Evolutionary conservation across 164 flowering plant species (phyloP).

Genomic region (Magnolia changhungtana): DNA sequence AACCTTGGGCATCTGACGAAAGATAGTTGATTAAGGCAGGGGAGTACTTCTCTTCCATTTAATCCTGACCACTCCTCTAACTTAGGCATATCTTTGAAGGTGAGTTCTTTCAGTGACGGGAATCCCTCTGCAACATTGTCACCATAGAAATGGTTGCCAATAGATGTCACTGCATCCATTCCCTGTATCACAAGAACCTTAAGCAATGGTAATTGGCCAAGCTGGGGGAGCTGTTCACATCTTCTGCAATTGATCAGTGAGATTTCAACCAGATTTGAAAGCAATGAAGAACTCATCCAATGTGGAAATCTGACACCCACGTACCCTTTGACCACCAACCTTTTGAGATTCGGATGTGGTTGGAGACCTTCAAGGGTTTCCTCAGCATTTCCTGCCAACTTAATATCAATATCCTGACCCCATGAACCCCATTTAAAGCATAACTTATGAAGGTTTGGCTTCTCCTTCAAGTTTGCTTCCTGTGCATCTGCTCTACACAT

Average conservation of each 20-base stretch:
- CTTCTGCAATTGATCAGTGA: background rate
- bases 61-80: slow-evolving; percentile 14
- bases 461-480: background rate
- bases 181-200: background rate
- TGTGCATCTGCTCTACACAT: background rate
- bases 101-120: slow-evolving; percentile 10
- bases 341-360: background rate
- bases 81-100: slow-evolving; percentile 3
- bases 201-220: background rate
- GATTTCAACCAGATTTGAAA: background rate
- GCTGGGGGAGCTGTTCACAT: background rate
- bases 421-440: background rate
- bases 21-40: background rate
- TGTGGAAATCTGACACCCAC: background rate
- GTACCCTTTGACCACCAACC: background rate
- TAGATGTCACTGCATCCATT: too few species aligned
- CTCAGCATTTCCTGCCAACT: background rate
- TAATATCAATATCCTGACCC: too few species aligned
- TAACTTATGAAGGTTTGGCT: background rate
- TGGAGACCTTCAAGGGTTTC: background rate
- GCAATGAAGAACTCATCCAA: background rate
- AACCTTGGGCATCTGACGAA: slow-evolving; percentile 13
- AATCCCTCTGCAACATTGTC: background rate
- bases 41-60: background rate
- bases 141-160: background rate